These are phyloP conservation scores for Ascochyta viciae-villosae DNA, from an alignment of 2,329 filamentous ascomycete species.

Conservation along the genomic window DNA sequence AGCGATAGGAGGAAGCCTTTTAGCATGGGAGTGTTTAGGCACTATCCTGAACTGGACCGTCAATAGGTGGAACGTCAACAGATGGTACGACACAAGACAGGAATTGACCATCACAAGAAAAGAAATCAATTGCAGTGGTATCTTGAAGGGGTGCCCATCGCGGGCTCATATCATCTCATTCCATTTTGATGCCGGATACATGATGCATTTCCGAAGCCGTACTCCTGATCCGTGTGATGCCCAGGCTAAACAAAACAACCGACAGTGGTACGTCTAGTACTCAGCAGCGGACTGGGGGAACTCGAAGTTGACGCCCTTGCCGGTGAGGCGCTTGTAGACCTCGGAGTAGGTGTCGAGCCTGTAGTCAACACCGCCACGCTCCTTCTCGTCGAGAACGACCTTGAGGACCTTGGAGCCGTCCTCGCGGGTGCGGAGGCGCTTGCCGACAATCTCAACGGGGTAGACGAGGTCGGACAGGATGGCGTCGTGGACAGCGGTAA, in stretches of 20 bases:
- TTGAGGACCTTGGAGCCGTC: conserved; percentile 98
- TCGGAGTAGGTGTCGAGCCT: conserved; percentile 99
- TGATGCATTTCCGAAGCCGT: conserved; percentile 50
- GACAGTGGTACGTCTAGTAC: conserved; percentile 67
- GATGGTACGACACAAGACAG: background rate
- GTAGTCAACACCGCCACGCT: conserved; percentile 99
- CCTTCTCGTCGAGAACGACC: conserved; percentile 99
- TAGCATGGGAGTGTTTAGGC: conserved; percentile 70
- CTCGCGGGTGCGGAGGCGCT: conserved; percentile 98
- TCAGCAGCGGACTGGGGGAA: conserved; percentile 89
- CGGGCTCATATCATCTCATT: conserved; percentile 47
- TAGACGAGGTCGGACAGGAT: conserved; percentile 98
- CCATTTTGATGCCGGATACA: conserved; percentile 50
- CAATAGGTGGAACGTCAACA: conserved; percentile 37
- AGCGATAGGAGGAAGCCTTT: conserved; percentile 71
- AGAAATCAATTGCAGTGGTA: conserved; percentile 49
- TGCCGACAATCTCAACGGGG: conserved; percentile 99
- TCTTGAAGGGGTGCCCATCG: conserved; percentile 40
- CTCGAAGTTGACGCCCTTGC: conserved; percentile 96
- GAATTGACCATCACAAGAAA: conserved; percentile 35
- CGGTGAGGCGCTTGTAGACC: conserved; percentile 98
- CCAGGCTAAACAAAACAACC: conserved; percentile 32
- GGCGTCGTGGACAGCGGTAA: conserved; percentile 98
- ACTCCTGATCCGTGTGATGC: conserved; percentile 45
- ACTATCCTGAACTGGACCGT: conserved; percentile 75